A percentile compares a stretch with the other conserved stretches of the same genome.
phyloP scores from a whole-genome alignment of 1,139 yeast genomes.

The Protomyces arabidopsidicola region DNA sequence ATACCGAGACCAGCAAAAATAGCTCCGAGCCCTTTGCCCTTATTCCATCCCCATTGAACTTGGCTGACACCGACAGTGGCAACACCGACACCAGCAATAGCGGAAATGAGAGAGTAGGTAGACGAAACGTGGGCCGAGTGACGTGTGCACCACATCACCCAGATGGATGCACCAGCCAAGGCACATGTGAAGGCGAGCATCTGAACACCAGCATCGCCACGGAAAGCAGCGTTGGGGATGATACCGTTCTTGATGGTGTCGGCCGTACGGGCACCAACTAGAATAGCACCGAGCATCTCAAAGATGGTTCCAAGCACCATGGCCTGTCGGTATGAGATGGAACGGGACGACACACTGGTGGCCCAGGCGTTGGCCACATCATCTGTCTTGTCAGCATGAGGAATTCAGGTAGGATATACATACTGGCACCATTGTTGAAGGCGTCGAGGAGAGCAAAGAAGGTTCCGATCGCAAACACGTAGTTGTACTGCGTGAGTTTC shows the following conservation, averaged over 20 bases:
- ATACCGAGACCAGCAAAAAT: slow-evolving; percentile 78
- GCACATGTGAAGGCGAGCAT: slow-evolving; percentile 77
- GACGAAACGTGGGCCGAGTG: slow-evolving; percentile 75
- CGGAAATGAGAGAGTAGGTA: slow-evolving; percentile 76
- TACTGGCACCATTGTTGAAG: slow-evolving; percentile 71
- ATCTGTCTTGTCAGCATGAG: slow-evolving; percentile 35
- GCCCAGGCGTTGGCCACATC: slow-evolving; percentile 68
- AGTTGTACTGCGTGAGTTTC: slow-evolving; percentile 36
- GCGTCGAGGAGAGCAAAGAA: slow-evolving; percentile 73
- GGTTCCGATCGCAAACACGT: slow-evolving; percentile 46
- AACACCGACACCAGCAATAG: slow-evolving; percentile 67
- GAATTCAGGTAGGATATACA: neutral
- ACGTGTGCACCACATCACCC: slow-evolving; percentile 64
- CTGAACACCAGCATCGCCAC: slow-evolving; percentile 43
- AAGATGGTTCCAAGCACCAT: slow-evolving; percentile 62
- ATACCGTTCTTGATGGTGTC: slow-evolving; percentile 64
- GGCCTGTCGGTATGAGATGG: slow-evolving; percentile 70
- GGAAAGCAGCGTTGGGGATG: slow-evolving; percentile 54
- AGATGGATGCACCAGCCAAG: slow-evolving; percentile 65
- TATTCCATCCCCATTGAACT: slow-evolving; percentile 67
- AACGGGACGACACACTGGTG: slow-evolving; percentile 60
- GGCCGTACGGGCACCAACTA: slow-evolving; percentile 65
- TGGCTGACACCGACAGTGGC: slow-evolving; percentile 60
- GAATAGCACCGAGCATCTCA: slow-evolving; percentile 71
- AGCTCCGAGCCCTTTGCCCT: slow-evolving; percentile 53